These are phyloP conservation scores for Hapsidospora chrysogenum DNA, from an alignment of 495 filamentous ascomycete species.

Conservation along the genomic window DNA sequence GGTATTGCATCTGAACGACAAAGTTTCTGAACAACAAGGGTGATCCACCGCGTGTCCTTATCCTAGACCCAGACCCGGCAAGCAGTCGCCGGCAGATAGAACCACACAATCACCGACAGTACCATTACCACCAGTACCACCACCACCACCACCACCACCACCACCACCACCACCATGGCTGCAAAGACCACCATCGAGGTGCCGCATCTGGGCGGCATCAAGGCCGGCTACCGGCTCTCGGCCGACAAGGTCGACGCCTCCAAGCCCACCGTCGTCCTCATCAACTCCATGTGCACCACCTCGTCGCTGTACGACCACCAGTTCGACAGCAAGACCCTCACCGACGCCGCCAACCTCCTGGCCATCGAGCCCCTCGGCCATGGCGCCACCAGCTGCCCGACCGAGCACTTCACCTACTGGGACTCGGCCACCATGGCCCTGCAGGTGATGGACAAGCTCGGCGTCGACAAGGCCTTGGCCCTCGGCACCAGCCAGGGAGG, in stretches of 20 bases:
- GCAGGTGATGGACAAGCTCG: slow-evolving; percentile 30
- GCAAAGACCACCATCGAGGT: slow-evolving; percentile 24
- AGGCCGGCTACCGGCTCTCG: slow-evolving; percentile 34
- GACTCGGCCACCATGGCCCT: slow-evolving; percentile 32
- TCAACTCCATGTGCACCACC: slow-evolving; percentile 42
- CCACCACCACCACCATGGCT: slow-evolving; percentile 7
- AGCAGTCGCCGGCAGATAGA: no score
- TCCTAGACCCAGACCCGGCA: no score
- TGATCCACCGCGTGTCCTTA: no score
- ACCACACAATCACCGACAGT: no score
- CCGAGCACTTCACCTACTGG: slow-evolving; percentile 39
- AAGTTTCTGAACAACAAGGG: no score
- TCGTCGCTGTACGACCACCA: slow-evolving; percentile 33
- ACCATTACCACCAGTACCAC: no score
- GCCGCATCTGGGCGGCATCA: slow-evolving; percentile 37
- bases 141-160: background rate
- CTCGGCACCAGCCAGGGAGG: slow-evolving; percentile 48
- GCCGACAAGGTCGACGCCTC: slow-evolving; percentile 22
- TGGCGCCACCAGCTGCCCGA: slow-evolving; percentile 22
- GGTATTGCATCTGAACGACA: no score
- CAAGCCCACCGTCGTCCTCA: slow-evolving; percentile 41
- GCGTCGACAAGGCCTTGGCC: slow-evolving; percentile 36
- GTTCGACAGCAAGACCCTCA: slow-evolving; percentile 27
- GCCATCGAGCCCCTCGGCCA: slow-evolving; percentile 42
- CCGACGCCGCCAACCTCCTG: slow-evolving; percentile 28